Base-by-base conservation (phyloP, 2,329 filamentous ascomycete species). In the Beauveria brongniartii region DNA sequence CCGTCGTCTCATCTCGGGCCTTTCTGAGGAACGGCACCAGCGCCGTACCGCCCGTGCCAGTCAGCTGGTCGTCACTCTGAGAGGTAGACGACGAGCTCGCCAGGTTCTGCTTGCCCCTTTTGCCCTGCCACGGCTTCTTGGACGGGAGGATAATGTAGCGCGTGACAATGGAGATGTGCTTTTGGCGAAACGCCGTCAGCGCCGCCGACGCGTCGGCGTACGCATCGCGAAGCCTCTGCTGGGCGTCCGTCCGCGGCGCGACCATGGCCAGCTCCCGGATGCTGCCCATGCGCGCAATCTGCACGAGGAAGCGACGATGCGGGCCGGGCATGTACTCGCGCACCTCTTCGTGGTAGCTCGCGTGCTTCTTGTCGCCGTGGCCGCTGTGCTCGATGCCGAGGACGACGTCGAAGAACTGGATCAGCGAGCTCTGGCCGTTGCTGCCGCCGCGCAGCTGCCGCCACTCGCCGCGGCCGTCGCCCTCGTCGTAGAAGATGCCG, bases 381-480 rank as follows among this genome's bases (percentile, higher is more conserved):
- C 75, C 73, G 1, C 69, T 69, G 74, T 97, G 93, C 68, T 95
- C 87, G 16, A 97, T 82, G 2, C 91, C 91, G 0, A 97, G 81
- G 0, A 92, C 84, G 16, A 95, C 82, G 70, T 97, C 93, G 72
- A 96, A 91, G 76, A 96, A 94, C 69, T 97, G 92, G 62, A 97
- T 92, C 47, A 96, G 79, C 0, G 91, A 95, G 72, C 89, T 93
- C 73, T 97, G 93, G 0, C 92, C 93, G 69, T 97, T 97, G 72
- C 90, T 95, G 5, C 93, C 93, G 20, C 93, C 93, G n/a, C 90
- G 84, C 62, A 90, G 88, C 66, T 93, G 87, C 20, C 86, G 80
- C 80, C 91, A 96, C 41, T 82, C 76, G 1, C 86, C 89, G 14
- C 3, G 8, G 34, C 40, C 56, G 56, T n/a, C 14, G 48, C 56